phyloP scores from a whole-genome alignment of 768 basidiomycete species.

The Xerocomus potaroensis region DNA sequence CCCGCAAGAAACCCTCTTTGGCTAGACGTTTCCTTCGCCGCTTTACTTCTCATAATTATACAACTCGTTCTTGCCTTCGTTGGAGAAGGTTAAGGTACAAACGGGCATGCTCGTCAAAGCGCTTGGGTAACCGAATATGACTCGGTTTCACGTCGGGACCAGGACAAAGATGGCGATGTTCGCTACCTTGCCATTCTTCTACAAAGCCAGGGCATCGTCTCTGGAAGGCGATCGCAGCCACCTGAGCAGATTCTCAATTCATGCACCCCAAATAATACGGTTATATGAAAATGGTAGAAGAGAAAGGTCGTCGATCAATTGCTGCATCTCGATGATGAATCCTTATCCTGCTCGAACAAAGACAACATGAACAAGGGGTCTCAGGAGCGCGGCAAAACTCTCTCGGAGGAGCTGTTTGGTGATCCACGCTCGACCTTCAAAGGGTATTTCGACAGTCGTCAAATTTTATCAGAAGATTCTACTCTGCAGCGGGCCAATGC shows the following conservation, averaged over 20 bases:
- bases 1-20: constrained; percentile 32
- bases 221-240: not conserved
- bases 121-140: constrained; percentile 10
- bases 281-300: constrained; percentile 21
- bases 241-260: constrained; percentile 9
- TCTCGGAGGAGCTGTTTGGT: constrained; percentile 8
- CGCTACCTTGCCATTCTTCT: constrained; percentile 21
- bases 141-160: constrained; percentile 12
- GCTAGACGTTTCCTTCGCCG: constrained; percentile 32
- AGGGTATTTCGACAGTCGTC: constrained; percentile 4
- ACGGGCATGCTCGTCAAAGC: constrained; percentile 9
- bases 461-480: not conserved
- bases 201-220: not conserved
- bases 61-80: constrained; percentile 29
- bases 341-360: not conserved
- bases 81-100: constrained; percentile 34
- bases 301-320: constrained; percentile 20
- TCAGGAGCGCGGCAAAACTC: not conserved
- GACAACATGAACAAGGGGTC: not conserved
- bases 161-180: constrained; percentile 24
- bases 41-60: constrained; percentile 33
- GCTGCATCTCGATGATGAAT: not conserved
- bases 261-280: constrained; percentile 22
- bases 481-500: not conserved
- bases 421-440: constrained; percentile 18